Base-by-base conservation (phyloP, 2,329 filamentous ascomycete species). In the Helotiales sp. region DNA sequence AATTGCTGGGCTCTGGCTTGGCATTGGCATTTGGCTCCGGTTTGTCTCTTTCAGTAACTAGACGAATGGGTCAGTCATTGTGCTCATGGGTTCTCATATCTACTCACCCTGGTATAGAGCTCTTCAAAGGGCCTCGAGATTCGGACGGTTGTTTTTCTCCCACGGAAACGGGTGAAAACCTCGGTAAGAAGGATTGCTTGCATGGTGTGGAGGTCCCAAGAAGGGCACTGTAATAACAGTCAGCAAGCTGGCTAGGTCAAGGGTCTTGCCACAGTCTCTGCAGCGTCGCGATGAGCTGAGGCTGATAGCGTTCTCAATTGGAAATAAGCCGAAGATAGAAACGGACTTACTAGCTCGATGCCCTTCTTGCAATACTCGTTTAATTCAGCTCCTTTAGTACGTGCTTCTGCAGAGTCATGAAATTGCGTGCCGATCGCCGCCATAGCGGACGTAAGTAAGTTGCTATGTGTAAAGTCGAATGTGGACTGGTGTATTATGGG, bases 151-250 rank as follows among this genome's bases (percentile, higher is more conserved):
- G 60, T 65, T 53, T 66, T 69, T 22, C 61, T 56, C n/a, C 66
- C 68, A 46, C 68, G 64, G 52, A 69, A 71, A 33, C 61, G 63
- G 44, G 62, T 67, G 47, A 70, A 71, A 12, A 68, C 57, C 51
- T 71, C 69, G 13, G 67, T 70, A 4, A 70, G 65, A n/a, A 70
- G 55, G 36, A 70, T 69, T 29, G 68, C 67, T 62, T 70, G 68
- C 64, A 70, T 68, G 9, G 61, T 68, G 12, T 61, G 48, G n/a
- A 66, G 52, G 52, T 57, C 61, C 66, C 67, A 69, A 44, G 58
- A 61, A 15, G 57, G 49, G 40, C 60, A 64, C 65, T 67, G 51
- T 30, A 9, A 15, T n/a, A 24, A 24, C n/a, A n/a, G n/a, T n/a
- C n/a, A n/a, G n/a, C n/a, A n/a, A n/a, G n/a, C n/a, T n/a, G n/a